These are phyloP conservation scores for Populus euphratica DNA, from an alignment of 345 rosid species.

Conservation along the genomic window DNA sequence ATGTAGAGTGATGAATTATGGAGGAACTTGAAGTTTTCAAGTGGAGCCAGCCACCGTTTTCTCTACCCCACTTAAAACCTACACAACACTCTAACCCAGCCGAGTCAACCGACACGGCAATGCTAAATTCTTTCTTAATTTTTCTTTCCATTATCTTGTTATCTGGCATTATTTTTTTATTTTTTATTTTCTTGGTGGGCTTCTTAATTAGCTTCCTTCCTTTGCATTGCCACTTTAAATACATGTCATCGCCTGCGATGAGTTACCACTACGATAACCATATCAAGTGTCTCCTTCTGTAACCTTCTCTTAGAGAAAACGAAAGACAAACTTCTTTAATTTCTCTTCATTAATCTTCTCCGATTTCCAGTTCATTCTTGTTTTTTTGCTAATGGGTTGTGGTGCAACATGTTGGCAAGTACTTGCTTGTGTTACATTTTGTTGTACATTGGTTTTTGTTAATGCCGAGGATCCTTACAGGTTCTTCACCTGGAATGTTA, in stretches of 20 bases:
- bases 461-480: conserved; percentile 63
- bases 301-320: background rate
- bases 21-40: background rate
- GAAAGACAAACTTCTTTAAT: background rate
- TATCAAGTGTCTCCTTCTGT: background rate
- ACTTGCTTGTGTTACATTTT: background rate
- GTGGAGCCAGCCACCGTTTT: conserved; percentile 1
- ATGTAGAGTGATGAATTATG: too few relatives aligned
- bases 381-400: background rate
- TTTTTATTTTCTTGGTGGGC: background rate
- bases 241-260: background rate
- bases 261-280: conserved; percentile 12
- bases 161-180: background rate
- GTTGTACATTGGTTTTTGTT: conserved; percentile 13
- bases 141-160: background rate
- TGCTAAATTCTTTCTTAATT: background rate
- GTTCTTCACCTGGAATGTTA: conserved; percentile 73
- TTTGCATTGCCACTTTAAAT: conserved; percentile 13
- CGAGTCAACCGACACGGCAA: background rate
- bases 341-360: background rate
- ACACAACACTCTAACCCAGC: background rate
- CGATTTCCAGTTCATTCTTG: background rate
- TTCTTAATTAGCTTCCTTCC: background rate
- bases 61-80: background rate
- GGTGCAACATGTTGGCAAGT: background rate